These are phyloP conservation scores for Thymus mandschuricus DNA, from an alignment of 257 asterid genomes.

Conservation along the genomic window DNA sequence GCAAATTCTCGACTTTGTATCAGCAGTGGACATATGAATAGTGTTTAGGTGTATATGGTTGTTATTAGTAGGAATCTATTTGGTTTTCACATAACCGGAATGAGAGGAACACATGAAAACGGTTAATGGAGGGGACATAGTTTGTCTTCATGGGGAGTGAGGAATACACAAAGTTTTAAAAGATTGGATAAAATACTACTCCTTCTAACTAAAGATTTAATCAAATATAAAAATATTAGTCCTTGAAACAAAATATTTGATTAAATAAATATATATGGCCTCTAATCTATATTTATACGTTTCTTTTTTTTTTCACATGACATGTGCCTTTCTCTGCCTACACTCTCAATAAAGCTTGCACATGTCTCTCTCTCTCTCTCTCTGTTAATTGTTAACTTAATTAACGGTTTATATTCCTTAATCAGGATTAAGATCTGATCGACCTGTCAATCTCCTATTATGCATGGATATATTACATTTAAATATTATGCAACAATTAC, in stretches of 20 bases:
- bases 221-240: no score
- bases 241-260: neutral
- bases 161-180: constrained; percentile 20
- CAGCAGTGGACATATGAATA: no score
- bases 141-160: neutral
- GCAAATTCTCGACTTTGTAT: no score
- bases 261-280: no score
- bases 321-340: constrained; percentile 35
- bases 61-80: no score
- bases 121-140: neutral
- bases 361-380: constrained; percentile 27
- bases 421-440: constrained; percentile 13
- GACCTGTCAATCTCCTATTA: constrained; percentile 3
- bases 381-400: neutral
- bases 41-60: no score
- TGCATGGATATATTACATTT: neutral
- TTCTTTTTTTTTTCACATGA: constrained; percentile 20
- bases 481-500: neutral
- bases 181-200: constrained; percentile 21
- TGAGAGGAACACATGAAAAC: neutral
- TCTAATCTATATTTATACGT: neutral
- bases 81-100: no score
- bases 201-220: neutral
- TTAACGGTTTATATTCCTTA: neutral
- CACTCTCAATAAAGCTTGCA: constrained; percentile 24